phyloP scores from a whole-genome alignment of 257 asterid species.

The Primulina tabacum region DNA sequence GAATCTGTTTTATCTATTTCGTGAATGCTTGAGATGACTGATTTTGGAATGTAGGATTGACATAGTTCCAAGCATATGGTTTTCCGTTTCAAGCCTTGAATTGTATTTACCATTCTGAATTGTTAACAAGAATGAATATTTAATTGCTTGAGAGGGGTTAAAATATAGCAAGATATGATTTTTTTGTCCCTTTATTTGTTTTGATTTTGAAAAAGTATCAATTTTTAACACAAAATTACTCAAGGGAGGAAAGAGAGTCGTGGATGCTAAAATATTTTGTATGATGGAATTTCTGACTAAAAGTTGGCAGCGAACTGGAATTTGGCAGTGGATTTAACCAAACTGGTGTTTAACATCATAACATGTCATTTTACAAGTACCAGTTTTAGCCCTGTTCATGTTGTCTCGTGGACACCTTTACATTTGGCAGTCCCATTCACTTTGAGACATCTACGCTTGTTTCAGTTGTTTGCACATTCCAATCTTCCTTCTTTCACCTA shows the following conservation, averaged over 20 bases:
- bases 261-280: background rate
- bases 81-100: slow-evolving; percentile 5
- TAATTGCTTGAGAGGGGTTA: slow-evolving; percentile 7
- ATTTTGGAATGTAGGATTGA: slow-evolving; percentile 1
- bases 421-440: background rate
- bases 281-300: background rate
- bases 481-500: background rate
- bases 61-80: slow-evolving; percentile 9
- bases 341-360: slow-evolving; percentile 3
- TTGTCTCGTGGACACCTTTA: background rate
- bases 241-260: background rate
- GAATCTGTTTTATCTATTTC: background rate
- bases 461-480: background rate
- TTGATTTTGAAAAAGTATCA: too few relatives aligned
- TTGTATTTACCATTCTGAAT: slow-evolving; percentile 14
- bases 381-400: background rate
- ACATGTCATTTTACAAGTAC: background rate
- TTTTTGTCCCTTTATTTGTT: too few relatives aligned
- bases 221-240: background rate
- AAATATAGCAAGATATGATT: background rate
- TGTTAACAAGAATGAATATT: slow-evolving; percentile 24
- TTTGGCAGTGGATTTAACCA: background rate
- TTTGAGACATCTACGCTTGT: background rate
- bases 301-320: slow-evolving; percentile 3
- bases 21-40: slow-evolving; percentile 19